A percentile compares a stretch with the other conserved stretches of the same genome.
Evolutionary conservation across 495 filamentous ascomycete genomes (phyloP).

Genomic region (Penicillium antarcticum): DNA sequence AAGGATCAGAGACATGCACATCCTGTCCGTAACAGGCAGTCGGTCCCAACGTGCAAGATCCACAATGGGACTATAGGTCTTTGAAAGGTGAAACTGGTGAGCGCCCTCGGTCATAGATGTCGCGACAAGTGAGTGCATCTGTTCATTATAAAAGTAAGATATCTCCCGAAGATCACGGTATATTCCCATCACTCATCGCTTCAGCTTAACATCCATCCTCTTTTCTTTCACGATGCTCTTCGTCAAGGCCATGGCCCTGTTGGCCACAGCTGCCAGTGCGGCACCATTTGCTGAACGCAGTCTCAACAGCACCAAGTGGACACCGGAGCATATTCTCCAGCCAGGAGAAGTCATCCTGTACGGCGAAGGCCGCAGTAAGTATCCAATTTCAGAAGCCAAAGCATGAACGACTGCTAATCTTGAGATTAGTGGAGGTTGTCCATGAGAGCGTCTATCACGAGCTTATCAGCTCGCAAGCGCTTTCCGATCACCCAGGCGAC

Average conservation of each 20-base stretch:
- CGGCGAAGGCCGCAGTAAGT: slow-evolving; percentile 6
- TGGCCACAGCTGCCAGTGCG: slow-evolving; percentile 1
- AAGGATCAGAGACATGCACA: neutral
- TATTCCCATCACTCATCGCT: neutral
- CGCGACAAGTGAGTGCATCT: too few relatives aligned
- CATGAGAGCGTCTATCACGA: slow-evolving; percentile 2
- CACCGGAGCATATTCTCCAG: slow-evolving; percentile 10
- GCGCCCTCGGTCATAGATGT: too few relatives aligned
- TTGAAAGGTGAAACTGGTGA: too few relatives aligned
- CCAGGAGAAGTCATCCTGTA: slow-evolving; percentile 6
- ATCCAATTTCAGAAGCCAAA: too few relatives aligned
- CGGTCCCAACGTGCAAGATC: neutral
- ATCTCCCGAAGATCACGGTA: too few relatives aligned
- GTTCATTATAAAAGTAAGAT: too few relatives aligned
- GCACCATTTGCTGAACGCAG: neutral
- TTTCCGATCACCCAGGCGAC: neutral
- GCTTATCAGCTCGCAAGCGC: neutral
- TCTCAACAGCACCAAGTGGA: slow-evolving; percentile 9
- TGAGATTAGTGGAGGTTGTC: slow-evolving; percentile 4
- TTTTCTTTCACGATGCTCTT: neutral
- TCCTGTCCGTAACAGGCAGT: neutral
- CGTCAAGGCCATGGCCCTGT: neutral
- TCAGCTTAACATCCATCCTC: neutral
- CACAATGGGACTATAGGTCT: too few relatives aligned
- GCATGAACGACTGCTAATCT: neutral